Base-by-base conservation (phyloP, 2,329 filamentous ascomycete species). In the Ambrosiella cleistominuta region DNA sequence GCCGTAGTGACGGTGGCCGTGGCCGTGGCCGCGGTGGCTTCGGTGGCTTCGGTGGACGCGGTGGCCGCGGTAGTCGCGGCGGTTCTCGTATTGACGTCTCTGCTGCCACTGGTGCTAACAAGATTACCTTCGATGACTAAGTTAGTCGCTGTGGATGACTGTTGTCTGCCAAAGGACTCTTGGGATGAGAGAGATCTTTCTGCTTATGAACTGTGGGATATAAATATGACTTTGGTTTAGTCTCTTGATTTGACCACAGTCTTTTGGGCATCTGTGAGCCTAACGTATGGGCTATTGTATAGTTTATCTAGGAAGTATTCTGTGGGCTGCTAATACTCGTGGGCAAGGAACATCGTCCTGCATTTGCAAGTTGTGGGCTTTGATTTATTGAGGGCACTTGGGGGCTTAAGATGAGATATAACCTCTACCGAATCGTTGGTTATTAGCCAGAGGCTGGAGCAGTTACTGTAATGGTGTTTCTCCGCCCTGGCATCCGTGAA, bases 81-180 rank as follows among this genome's bases (percentile, higher is more conserved):
- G 72, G 76, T 63, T 70, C 75, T 57, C 70, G 76, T 62, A 70
- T 76, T 60, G 74, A 78, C 64, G 73, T 77, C 63, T 74, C 44
- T 17, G 68, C 70, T 50, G 67, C 69, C 61, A 74, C 78, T 71
- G 88, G 88, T 71, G 61, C 60, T 45, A 85, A 81, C 75, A 93
- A 90, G 82, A 82, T 81, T 68, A 86, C 81, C 63, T 88, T 88
- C 69, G 71, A 72, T 63, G 72, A 71, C 45, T 63, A 63, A 59
- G 42, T 54, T 40, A 42, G 36, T 57, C 54, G n/a, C 19, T 42
- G 52, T 13, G 19, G 52, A 40, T 40, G 54, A 12, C 39, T 54
- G 38, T 37, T 19, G 36, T 51, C 45, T 39, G 56, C 36, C 56
- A 57, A 57, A 36, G 47, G 15, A 19, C 12, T 51, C 6, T 11